Percentiles rank a stretch among this genome's conserved stretches.
These are phyloP conservation scores for Alliaria petiolata DNA, from an alignment of 345 rosid genomes.

Conservation along the genomic window DNA sequence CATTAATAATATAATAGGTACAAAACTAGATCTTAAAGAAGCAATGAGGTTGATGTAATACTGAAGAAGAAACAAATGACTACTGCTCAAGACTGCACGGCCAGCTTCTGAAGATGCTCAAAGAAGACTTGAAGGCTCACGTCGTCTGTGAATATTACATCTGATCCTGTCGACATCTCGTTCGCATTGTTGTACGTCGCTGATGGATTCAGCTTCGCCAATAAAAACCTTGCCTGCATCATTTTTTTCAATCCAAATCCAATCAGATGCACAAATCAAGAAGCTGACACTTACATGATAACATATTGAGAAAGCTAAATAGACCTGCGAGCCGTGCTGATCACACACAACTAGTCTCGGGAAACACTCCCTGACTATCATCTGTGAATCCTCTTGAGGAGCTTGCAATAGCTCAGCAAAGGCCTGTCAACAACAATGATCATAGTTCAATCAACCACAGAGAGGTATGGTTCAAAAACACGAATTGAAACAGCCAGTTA, in stretches of 20 bases:
- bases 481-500: no score
- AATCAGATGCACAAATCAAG: no score
- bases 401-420: slow-evolving; percentile 78
- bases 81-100: slow-evolving; percentile 96
- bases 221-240: slow-evolving; percentile 94
- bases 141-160: slow-evolving; percentile 88
- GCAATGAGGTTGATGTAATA: no score
- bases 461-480: no score
- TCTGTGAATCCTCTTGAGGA: slow-evolving; percentile 65
- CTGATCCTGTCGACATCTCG: slow-evolving; percentile 83
- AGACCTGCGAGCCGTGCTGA: slow-evolving; percentile 89
- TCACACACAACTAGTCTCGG: slow-evolving; percentile 93
- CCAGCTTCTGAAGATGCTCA: slow-evolving; percentile 94
- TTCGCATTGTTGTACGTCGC: slow-evolving; percentile 76
- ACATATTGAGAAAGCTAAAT: no score
- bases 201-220: slow-evolving; percentile 96
- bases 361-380: slow-evolving; percentile 71
- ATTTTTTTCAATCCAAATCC: no score
- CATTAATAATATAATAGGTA: no score
- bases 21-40: no score
- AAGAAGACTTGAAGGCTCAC: slow-evolving; percentile 95
- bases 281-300: not conserved
- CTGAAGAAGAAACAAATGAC: no score
- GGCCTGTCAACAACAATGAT: no score
- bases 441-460: no score